These are phyloP conservation scores for Solanum habrochaites DNA, from an alignment of 257 asterid species.

Conservation along the genomic window DNA sequence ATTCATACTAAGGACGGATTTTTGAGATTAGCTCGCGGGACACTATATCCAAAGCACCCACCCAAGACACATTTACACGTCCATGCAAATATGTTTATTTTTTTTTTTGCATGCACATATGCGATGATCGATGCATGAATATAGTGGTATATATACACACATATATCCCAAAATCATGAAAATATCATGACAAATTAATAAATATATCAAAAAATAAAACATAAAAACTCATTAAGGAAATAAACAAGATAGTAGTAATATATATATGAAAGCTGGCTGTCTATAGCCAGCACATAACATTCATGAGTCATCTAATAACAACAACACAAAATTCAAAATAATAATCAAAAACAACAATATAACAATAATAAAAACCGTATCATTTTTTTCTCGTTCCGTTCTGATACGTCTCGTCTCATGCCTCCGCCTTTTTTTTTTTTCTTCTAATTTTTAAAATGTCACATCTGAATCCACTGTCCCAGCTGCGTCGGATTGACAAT, in stretches of 20 bases:
- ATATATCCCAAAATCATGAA: not conserved
- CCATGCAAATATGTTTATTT: not conserved
- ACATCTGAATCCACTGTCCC: constrained; percentile 62
- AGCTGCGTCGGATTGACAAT: constrained; percentile 63
- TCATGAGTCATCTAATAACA: not conserved
- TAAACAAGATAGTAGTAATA: not conserved
- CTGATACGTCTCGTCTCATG: not conserved
- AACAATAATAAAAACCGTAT: not conserved
- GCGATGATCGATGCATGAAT: not conserved
- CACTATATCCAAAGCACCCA: not conserved
- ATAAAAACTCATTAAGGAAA: not conserved
- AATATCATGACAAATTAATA: not conserved
- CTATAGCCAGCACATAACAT: not conserved
- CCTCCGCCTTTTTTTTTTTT: not conserved
- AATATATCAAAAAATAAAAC: not conserved
- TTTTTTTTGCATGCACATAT: not conserved
- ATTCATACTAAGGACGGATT: not conserved
- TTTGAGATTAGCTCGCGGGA: not conserved
- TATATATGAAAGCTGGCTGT: not conserved
- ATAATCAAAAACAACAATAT: not conserved
- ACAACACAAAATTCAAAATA: not conserved
- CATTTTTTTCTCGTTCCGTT: not conserved
- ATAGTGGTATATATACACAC: too few species aligned
- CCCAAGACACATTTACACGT: not conserved
- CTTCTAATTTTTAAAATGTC: not conserved